Conservation (phyloP, 331 rosid genomes). For the Pyracantha coccinea region DNA sequence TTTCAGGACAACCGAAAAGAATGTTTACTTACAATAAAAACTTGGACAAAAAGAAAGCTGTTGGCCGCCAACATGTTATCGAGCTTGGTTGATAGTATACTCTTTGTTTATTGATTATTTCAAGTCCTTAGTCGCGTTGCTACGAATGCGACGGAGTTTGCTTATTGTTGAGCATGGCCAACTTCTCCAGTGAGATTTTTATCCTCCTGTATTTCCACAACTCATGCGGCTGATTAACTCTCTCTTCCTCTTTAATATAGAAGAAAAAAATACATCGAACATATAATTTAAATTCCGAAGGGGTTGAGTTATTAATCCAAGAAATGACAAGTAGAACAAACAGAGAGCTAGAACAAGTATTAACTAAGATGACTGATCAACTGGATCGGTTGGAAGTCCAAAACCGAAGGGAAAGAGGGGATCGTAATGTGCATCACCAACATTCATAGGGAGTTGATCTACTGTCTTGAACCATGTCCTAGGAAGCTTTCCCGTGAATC, state of each 20-base stretch:
- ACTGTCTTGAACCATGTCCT: conserved; percentile 66
- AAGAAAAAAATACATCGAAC: no score
- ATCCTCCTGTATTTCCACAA: no score
- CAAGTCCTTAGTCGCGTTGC: no score
- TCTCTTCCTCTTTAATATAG: no score
- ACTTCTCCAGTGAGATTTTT: no score
- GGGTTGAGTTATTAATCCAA: no score
- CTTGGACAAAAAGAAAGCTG: not conserved
- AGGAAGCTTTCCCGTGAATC: conserved; percentile 54
- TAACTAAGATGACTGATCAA: not conserved
- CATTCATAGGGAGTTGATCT: conserved; percentile 72
- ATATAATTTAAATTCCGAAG: no score
- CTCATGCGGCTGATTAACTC: no score
- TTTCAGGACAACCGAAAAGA: not conserved
- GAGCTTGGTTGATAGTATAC: no score
- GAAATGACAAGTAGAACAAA: not conserved
- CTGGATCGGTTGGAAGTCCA: conserved; percentile 42
- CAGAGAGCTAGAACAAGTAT: not conserved
- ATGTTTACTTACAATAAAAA: not conserved
- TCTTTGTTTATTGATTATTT: no score
- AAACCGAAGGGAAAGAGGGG: conserved; percentile 60
- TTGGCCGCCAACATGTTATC: not conserved
- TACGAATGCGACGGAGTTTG: no score
- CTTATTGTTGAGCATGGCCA: no score
- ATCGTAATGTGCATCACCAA: conserved; percentile 58